Evolutionary conservation across 495 filamentous ascomycete species (phyloP), one percentile per base, ranked within the genome.

Genomic region (Aspergillus affinis): DNA sequence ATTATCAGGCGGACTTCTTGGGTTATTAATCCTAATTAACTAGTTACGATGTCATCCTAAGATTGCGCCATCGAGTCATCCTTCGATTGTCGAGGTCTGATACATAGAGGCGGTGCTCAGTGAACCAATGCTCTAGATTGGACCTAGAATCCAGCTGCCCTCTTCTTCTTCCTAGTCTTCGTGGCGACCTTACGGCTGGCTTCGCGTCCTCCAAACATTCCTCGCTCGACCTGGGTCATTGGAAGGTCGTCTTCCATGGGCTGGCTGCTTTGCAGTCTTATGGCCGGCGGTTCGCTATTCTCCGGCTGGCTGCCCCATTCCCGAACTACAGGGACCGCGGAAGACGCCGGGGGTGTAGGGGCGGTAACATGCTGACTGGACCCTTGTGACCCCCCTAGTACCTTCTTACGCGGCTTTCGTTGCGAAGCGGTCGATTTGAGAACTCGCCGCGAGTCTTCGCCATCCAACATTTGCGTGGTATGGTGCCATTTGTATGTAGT

Each of bases 221-320:
- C 79, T 29, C 74, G 72, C 51, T 82, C 76, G 20, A 69, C 63
- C 60, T 80, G 77, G n/a, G 73, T 80, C 75, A 75, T 75, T n/a
- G 66, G 72, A 36, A 68, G 60, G 17, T 67, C 69, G 13, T 66
- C 66, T n/a, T 72, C 62, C 29, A 63, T 68, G 12, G 63, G 55
- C 50, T 82, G 79, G 58, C 78, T 81, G 58, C 74, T 79, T 27
- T 62, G 62, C 47, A 72, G 48, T 48, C 61, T 58, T 18, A 66
- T 20, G 6, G 46, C 55, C 0, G 65, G 62, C 10, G 62, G 55
- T 45, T 63, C 59, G 20, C 56, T 48, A 15, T 55, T 54, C 13
- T 75, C 65, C 17, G 78, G 72, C 53, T 81, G 79, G 64, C 73
- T 82, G 45, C 69, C 75, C 63, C 72, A 72, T 48, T 66, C 57